Base-by-base conservation (phyloP, 1,284 basidiomycete species). In the Clitocybe nebularis region DNA sequence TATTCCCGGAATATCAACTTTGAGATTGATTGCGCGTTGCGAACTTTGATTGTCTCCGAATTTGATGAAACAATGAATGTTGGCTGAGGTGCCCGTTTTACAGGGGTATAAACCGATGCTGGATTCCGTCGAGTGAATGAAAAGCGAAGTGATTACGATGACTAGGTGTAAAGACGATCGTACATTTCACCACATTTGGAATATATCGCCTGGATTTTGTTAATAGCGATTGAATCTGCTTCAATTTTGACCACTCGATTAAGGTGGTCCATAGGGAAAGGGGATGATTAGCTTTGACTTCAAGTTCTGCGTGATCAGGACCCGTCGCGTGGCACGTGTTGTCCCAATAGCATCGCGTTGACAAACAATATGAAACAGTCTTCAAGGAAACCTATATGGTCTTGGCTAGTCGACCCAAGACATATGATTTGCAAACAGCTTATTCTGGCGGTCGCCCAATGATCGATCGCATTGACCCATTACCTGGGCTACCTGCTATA, bases 171-270 rank as follows among this genome's bases (percentile, higher is more conserved):
- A 11, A 9, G 57, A 5, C 8, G 9, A 22, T 13, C 62, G 45
- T 43, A 69, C 70, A 69, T 68, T 49, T 62, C 54, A 22, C 65
- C 67, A 39, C 59, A 65, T n/a, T 41, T 41, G 6, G 52, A 48
- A 49, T 68, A 62, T 3, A 57, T 48, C 3, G 55, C 43, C 11
- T 54, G 55, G 9, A 69, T 46, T n/a, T 64, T 57, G 6, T 48
- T 43, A 6, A 50, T 48, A 8, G 52, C 46, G 0, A 50, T 36
- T 7, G 52, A 46, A 34, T 50, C 43, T 13, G 61, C 60, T 39
- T 63, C 60, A 39, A 69, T 54, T 41, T 63, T 64, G 26, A 66
- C 52, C 36, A 55, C 51, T 21, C 39, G 48, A 36, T 39, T 49
- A 39, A 51, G 40, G 21, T 41, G 45, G 37, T 51, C 46, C 49